These are phyloP conservation scores for Fraxinus americana DNA, from an alignment of 257 asterid species.

Conservation along the genomic window DNA sequence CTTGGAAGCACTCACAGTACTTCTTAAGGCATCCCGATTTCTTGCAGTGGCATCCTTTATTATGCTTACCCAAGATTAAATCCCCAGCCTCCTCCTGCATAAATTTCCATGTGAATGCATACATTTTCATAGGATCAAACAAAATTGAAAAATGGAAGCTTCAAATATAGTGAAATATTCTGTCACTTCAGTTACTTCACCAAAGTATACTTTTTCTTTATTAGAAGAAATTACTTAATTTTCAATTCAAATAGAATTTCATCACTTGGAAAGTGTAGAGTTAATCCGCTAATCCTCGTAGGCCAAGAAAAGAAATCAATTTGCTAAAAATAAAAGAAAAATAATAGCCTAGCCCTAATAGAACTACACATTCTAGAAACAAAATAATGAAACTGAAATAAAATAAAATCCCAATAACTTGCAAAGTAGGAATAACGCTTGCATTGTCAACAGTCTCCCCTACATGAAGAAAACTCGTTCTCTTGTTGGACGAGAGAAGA, in stretches of 20 bases:
- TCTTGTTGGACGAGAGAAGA: too few relatives aligned
- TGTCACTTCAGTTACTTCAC: background rate
- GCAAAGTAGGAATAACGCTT: too few relatives aligned
- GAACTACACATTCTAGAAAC: too few relatives aligned
- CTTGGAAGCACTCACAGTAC: constrained; percentile 43
- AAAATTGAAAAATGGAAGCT: constrained; percentile 1
- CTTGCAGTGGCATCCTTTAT: constrained; percentile 41
- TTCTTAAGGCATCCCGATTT: constrained; percentile 39
- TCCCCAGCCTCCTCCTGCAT: constrained; percentile 50
- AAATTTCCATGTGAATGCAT: constrained; percentile 20
- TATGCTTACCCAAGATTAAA: constrained; percentile 28
- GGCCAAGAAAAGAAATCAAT: background rate
- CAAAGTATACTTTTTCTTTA: background rate
- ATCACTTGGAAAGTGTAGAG: background rate
- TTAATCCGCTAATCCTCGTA: too few relatives aligned
- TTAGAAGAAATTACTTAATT: background rate
- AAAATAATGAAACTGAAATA: too few relatives aligned
- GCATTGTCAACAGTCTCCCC: too few relatives aligned
- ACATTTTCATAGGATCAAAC: background rate
- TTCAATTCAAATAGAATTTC: background rate
- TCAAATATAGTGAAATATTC: constrained; percentile 8
- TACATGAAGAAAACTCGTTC: too few relatives aligned
- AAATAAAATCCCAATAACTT: too few relatives aligned
- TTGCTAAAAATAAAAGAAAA: too few relatives aligned
- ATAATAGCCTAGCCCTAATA: too few relatives aligned